Base-by-base conservation (phyloP, 495 filamentous ascomycete species). In the Trichoderma asperelloides region DNA sequence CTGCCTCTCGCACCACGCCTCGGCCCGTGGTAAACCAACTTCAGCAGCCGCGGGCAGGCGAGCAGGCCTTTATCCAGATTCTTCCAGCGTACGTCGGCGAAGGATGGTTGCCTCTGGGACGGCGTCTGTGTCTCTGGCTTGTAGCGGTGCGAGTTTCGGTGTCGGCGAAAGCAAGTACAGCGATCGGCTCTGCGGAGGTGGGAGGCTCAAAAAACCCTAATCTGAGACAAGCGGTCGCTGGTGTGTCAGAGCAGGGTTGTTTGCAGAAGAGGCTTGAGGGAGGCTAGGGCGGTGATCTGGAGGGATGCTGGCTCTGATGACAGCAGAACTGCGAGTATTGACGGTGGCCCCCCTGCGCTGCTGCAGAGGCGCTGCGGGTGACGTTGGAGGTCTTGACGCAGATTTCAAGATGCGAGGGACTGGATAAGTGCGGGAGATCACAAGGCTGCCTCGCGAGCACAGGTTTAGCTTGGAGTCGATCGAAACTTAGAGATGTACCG, bases 261-360 rank as follows among this genome's bases (percentile, higher is more conserved):
- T 45, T 60, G 55, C 27, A 60, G 55, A 60, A 60, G 55, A 60
- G 27, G 55, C 27, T 28, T 25, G 55, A 60, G 55, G 55, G 55
- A 60, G 55, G 55, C 55, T 60, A 60, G 43, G 43, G 55, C 55
- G 55, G 55, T 60, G 55, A 60, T 60, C 55, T 60, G 55, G 28
- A 60, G 55, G 55, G 55, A 60, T 60, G 55, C 55, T 60, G 27
- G 55, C 13, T 30, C 55, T 30, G 55, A 60, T 18, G 33, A 37
- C 33, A 37, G 33, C 33, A 37, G 33, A 2, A 37, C 2, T 37
- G 33, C 33, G 6, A 37, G 33, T 3, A 8, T 37, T 3, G 11
- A 30, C 55, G 13, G 25, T 11, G 5, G n/a, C 23, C 55, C 55
- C 55, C 55, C 55, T 60, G 55, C 55, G 55, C 27, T 60, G 55